Conservation (phyloP, 768 basidiomycete species). For the Candolleomyces aberdarensis region DNA sequence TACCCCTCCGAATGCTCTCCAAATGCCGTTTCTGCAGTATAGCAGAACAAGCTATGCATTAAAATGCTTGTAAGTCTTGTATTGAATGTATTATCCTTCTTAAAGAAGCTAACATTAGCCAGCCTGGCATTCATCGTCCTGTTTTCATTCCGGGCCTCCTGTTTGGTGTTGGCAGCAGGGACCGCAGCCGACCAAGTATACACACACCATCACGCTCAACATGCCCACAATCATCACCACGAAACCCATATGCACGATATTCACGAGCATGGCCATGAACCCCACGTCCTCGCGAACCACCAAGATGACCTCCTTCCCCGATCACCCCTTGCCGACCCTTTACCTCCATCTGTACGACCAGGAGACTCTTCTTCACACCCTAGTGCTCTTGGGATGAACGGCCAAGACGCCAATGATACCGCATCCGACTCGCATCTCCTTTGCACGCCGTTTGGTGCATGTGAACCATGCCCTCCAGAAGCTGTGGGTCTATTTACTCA, state of each 20-base stretch:
- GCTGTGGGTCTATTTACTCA: slow-evolving; percentile 40
- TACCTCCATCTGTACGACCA: slow-evolving; percentile 2
- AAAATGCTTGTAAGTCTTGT: background rate
- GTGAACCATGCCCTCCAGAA: slow-evolving; percentile 62
- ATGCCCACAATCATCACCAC: background rate
- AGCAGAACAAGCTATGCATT: background rate
- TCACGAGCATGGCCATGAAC: background rate
- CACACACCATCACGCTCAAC: background rate
- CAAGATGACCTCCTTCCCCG: background rate
- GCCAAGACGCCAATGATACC: background rate
- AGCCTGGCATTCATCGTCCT: slow-evolving; percentile 7
- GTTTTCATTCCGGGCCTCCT: slow-evolving; percentile 3
- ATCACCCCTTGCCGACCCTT: background rate
- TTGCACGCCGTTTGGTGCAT: slow-evolving; percentile 57
- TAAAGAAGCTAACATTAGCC: background rate
- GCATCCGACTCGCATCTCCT: slow-evolving; percentile 21
- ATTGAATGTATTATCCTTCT: background rate
- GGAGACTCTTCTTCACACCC: background rate
- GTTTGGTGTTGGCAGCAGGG: background rate
- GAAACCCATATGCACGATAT: background rate
- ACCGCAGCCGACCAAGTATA: background rate
- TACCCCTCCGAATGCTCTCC: slow-evolving; percentile 2
- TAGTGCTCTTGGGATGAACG: background rate
- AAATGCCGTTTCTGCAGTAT: slow-evolving; percentile 5
- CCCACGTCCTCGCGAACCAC: background rate